Percentiles rank a stretch among this genome's conserved stretches.
Evolutionary conservation across 371 early-diverging fungal genomes (phyloP).

Genomic region (Encephalitozoon cuniculi): DNA sequence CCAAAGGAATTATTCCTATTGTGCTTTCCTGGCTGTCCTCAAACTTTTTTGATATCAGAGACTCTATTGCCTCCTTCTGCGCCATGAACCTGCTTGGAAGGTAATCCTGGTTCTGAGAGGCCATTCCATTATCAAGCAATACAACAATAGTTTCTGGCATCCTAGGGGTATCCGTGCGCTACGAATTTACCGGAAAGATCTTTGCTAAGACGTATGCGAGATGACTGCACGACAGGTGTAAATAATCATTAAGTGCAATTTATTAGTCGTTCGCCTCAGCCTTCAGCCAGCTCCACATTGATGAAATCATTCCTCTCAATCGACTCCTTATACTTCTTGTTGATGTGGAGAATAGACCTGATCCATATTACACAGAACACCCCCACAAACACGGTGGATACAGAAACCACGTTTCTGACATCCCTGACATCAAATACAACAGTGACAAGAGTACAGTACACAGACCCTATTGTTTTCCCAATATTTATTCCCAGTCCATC

Average conservation of each 20-base stretch:
- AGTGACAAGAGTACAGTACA: background rate
- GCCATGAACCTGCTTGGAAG: conserved; percentile 81
- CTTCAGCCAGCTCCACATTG: conserved; percentile 43
- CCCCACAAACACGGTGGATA: conserved; percentile 23
- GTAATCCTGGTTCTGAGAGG: conserved; percentile 77
- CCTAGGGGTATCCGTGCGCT: background rate
- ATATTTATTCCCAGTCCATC: conserved; percentile 60
- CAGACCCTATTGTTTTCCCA: conserved; percentile 57
- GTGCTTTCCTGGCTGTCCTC: conserved; percentile 84
- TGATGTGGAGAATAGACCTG: conserved; percentile 50
- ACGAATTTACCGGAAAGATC: background rate
- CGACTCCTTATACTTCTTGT: conserved; percentile 46
- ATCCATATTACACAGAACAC: conserved; percentile 50
- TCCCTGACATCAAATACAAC: conserved; percentile 35
- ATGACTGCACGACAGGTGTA: no score
- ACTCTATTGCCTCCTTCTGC: conserved; percentile 81
- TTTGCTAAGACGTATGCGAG: background rate
- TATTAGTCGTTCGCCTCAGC: background rate
- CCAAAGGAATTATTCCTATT: conserved; percentile 86
- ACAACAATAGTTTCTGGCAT: conserved; percentile 53
- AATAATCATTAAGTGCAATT: background rate
- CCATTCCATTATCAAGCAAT: conserved; percentile 52
- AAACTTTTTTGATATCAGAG: conserved; percentile 78
- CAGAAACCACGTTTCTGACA: conserved; percentile 44
- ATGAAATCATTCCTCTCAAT: conserved; percentile 39